Evolutionary conservation across 2,329 filamentous ascomycete genomes (phyloP).

Genomic region (Pyrenophora seminiperda): DNA sequence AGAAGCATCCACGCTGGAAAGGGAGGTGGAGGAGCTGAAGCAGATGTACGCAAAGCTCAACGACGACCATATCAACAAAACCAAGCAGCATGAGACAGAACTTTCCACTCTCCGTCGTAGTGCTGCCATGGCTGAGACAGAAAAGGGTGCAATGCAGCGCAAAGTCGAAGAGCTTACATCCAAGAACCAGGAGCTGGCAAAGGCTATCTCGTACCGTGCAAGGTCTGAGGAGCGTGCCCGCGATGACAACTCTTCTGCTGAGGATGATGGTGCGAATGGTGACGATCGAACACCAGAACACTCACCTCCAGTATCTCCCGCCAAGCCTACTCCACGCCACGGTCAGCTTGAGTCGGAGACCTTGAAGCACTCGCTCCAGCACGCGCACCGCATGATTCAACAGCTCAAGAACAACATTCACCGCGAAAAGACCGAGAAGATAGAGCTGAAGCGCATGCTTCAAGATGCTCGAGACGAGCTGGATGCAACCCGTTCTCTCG

Average conservation of each 20-base stretch:
- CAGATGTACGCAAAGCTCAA: conserved; percentile 75
- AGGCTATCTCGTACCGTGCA: conserved; percentile 76
- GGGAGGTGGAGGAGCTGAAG: conserved; percentile 90
- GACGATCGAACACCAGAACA: conserved; percentile 75
- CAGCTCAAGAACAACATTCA: conserved; percentile 94
- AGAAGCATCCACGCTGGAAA: conserved; percentile 78
- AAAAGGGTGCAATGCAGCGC: conserved; percentile 76
- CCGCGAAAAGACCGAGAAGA: conserved; percentile 97
- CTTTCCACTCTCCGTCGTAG: conserved; percentile 81
- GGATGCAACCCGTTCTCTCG: conserved; percentile 66
- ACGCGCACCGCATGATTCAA: conserved; percentile 96
- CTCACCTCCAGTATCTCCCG: conserved; percentile 86
- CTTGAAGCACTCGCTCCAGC: conserved; percentile 87
- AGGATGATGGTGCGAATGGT: conserved; percentile 60
- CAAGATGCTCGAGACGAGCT: conserved; percentile 94
- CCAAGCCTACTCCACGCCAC: conserved; percentile 90
- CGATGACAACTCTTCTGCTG: conserved; percentile 60
- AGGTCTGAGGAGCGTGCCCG: conserved; percentile 64
- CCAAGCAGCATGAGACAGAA: conserved; percentile 89
- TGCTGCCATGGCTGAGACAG: conserved; percentile 76
- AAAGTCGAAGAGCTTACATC: conserved; percentile 85
- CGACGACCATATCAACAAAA: conserved; percentile 76
- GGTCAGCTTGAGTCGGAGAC: conserved; percentile 94
- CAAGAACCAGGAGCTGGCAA: conserved; percentile 90
- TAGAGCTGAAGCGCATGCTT: conserved; percentile 91